phyloP scores from a whole-genome alignment of 345 rosid genomes.

The Populus simonii region DNA sequence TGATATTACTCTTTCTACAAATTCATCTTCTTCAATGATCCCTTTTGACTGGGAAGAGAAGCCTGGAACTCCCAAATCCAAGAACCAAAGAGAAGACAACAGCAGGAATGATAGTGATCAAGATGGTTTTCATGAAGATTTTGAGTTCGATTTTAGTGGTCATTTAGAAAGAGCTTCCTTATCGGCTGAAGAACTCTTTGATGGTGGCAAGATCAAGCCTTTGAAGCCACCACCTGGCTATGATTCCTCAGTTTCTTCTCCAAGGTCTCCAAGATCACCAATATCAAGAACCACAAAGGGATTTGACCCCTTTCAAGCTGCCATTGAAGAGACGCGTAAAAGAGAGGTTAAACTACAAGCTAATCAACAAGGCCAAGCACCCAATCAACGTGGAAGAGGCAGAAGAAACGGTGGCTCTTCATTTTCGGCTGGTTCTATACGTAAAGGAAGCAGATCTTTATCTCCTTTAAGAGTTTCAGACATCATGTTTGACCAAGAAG shows the following conservation, averaged over 20 bases:
- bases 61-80: constrained; percentile 38
- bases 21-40: constrained; percentile 18
- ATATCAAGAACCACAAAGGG: constrained; percentile 32
- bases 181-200: constrained; percentile 88
- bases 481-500: constrained; percentile 45
- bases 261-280: constrained; percentile 32
- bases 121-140: constrained; percentile 42
- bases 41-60: constrained; percentile 48
- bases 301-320: constrained; percentile 34
- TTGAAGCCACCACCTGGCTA: constrained; percentile 45
- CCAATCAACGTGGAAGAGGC: constrained; percentile 32
- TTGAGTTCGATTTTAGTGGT: constrained; percentile 81
- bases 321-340: constrained; percentile 36
- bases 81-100: background rate
- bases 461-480: constrained; percentile 79
- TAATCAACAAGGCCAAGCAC: background rate
- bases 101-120: background rate
- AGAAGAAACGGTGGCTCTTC: constrained; percentile 25
- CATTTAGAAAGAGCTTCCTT: constrained; percentile 59
- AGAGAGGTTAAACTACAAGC: background rate
- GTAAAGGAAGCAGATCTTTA: constrained; percentile 70
- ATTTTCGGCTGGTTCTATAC: constrained; percentile 24
- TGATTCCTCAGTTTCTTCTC: constrained; percentile 35
- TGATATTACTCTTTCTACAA: background rate
- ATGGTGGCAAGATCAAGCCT: constrained; percentile 81